Evolutionary conservation across 192 early-diverging fungal species (phyloP).

Genomic region (Diversispora eburnea): DNA sequence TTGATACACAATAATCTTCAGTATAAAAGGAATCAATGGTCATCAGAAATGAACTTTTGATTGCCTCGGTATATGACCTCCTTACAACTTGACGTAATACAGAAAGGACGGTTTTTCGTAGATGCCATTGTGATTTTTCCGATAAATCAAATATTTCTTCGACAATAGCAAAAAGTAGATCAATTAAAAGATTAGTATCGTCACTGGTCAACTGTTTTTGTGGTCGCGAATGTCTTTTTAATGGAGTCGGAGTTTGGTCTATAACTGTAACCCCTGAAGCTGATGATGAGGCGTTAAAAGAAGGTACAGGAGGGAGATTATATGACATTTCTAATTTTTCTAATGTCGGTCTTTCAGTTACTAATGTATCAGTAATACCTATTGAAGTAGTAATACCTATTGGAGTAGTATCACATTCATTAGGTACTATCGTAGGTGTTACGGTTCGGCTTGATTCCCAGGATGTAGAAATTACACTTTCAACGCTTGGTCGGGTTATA

Average conservation of each 20-base stretch:
- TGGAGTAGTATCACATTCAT: neutral
- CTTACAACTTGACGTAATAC: conserved; percentile 14
- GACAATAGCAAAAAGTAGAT: conserved; percentile 15
- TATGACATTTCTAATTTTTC: conserved; percentile 1
- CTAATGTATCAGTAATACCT: neutral
- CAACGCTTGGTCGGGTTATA: neutral
- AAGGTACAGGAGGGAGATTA: neutral
- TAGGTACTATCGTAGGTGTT: neutral
- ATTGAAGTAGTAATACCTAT: neutral
- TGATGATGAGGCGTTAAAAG: neutral
- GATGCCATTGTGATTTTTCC: conserved; percentile 26
- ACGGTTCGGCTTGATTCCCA: conserved; percentile 1
- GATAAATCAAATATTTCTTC: conserved; percentile 29
- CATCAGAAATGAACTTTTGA: conserved; percentile 1
- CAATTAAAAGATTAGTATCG: conserved; percentile 23
- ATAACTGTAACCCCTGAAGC: neutral
- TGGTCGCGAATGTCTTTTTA: neutral
- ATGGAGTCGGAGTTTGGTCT: neutral
- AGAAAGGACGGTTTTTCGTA: conserved; percentile 20
- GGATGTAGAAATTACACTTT: neutral
- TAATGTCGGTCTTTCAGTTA: neutral
- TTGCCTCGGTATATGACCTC: conserved; percentile 16
- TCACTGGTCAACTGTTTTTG: conserved; percentile 20
- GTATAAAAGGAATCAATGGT: conserved; percentile 2
- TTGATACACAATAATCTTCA: neutral